A percentile compares a stretch with the other conserved stretches of the same genome.
Evolutionary conservation across 306 rosid genomes (phyloP).

Genomic region (Casuarina cunninghamiana): DNA sequence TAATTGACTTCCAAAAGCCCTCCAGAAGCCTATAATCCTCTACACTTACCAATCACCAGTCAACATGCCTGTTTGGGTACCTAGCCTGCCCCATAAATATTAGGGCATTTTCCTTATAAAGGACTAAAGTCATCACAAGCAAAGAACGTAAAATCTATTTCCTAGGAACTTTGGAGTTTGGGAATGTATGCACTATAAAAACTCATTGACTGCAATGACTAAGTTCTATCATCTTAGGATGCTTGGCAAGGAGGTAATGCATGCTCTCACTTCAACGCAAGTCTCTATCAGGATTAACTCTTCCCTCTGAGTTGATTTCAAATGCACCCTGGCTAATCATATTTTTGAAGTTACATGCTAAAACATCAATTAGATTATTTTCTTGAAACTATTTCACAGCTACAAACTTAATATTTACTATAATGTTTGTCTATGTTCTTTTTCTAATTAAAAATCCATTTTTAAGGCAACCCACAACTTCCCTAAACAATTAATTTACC

Average conservation of each 20-base stretch:
- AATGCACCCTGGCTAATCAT: no score
- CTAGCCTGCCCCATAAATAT: no score
- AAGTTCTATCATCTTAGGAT: neutral
- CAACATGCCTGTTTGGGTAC: no score
- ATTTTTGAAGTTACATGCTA: neutral
- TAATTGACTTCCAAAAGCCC: neutral
- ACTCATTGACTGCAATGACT: neutral
- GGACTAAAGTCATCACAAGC: no score
- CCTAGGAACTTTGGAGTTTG: neutral
- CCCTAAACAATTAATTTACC: no score
- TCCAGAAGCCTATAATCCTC: neutral
- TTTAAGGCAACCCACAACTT: no score
- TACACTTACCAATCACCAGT: no score
- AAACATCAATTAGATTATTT: neutral
- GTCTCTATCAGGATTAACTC: neutral
- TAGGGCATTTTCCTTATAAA: no score
- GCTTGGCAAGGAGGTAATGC: neutral
- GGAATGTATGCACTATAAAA: neutral
- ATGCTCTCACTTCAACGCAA: neutral
- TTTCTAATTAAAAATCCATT: no score
- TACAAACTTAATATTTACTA: neutral
- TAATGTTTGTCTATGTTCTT: neutral
- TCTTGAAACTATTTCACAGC: neutral
- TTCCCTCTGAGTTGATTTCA: neutral
- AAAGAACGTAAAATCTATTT: neutral